Percentiles rank a stretch among this genome's conserved stretches.
Evolutionary conservation across 2,329 filamentous ascomycete genomes (phyloP).

Genomic region (Hypomyces rosellus): DNA sequence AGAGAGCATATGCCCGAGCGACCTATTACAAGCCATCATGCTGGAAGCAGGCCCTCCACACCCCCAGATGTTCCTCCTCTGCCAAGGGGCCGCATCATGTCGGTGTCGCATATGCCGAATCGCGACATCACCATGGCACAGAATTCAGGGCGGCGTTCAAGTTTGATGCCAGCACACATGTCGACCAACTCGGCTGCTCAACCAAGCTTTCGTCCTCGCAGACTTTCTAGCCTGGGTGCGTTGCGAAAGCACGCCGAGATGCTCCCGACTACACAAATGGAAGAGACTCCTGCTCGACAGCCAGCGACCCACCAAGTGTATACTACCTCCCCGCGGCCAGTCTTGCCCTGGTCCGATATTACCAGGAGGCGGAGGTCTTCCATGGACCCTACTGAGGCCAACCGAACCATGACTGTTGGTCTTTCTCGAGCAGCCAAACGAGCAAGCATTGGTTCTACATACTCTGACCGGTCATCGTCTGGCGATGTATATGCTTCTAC

Average conservation of each 20-base stretch:
- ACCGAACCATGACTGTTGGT: slow-evolving; percentile 8
- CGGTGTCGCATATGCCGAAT: neutral
- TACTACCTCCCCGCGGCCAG: too few relatives aligned
- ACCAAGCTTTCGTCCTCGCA: slow-evolving; percentile 18
- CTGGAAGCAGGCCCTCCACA: neutral
- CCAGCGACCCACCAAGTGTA: too few relatives aligned
- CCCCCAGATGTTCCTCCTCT: neutral
- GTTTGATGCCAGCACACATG: slow-evolving; percentile 13
- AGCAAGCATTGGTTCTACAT: slow-evolving; percentile 23
- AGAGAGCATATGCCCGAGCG: slow-evolving; percentile 20
- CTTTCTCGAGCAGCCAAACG: slow-evolving; percentile 19
- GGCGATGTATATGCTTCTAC: slow-evolving; percentile 13
- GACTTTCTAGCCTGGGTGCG: slow-evolving; percentile 26
- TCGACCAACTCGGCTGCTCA: neutral
- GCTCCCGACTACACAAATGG: neutral
- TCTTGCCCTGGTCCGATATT: neutral
- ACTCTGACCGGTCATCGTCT: slow-evolving; percentile 20
- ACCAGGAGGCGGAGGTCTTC: slow-evolving; percentile 3
- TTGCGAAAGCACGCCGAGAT: slow-evolving; percentile 18
- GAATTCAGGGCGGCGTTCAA: slow-evolving; percentile 19
- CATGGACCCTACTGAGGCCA: neutral
- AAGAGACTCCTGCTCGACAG: neutral
- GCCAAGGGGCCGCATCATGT: slow-evolving; percentile 4
- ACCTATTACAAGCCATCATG: slow-evolving; percentile 21
- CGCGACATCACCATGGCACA: neutral